Percentiles rank a stretch among this genome's conserved stretches.
These are phyloP conservation scores for Entomortierella parvispora DNA, from an alignment of 192 early-diverging fungal species.

Conservation along the genomic window DNA sequence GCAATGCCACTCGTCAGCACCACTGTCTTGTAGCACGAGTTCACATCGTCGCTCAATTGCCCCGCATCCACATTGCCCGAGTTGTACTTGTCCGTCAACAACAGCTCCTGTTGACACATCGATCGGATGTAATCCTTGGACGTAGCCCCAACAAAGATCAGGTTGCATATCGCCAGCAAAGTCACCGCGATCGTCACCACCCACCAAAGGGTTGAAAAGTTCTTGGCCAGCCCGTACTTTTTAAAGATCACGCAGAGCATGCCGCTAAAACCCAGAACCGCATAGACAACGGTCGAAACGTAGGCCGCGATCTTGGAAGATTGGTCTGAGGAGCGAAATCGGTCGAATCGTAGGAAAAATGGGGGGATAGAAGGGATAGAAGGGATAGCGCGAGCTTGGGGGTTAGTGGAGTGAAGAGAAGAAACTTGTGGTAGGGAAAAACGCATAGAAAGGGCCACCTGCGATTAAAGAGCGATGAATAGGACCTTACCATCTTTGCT, in stretches of 20 bases:
- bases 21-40: conserved; percentile 3
- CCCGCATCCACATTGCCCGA: not conserved
- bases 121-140: not conserved
- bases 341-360: too few relatives aligned
- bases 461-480: too few relatives aligned
- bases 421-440: too few relatives aligned
- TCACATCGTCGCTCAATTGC: conserved; percentile 2
- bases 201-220: conserved; percentile 39
- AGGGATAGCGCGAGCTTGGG: too few relatives aligned
- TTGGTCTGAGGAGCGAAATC: not conserved
- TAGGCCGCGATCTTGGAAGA: conserved; percentile 8
- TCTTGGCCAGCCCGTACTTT: conserved; percentile 21
- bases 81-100: not conserved
- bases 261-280: conserved; percentile 15
- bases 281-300: conserved; percentile 12
- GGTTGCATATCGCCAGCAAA: conserved; percentile 2
- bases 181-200: conserved; percentile 3
- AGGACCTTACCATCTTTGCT: not conserved
- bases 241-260: conserved; percentile 15
- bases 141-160: conserved; percentile 1
- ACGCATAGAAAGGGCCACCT: too few relatives aligned
- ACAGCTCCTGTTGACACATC: not conserved
- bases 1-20: not conserved
- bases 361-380: too few relatives aligned
- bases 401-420: too few relatives aligned